Evolutionary conservation across 2,329 filamentous ascomycete genomes (phyloP), one percentile per base, ranked within the genome.

Genomic region (Karstenula rhodostoma): DNA sequence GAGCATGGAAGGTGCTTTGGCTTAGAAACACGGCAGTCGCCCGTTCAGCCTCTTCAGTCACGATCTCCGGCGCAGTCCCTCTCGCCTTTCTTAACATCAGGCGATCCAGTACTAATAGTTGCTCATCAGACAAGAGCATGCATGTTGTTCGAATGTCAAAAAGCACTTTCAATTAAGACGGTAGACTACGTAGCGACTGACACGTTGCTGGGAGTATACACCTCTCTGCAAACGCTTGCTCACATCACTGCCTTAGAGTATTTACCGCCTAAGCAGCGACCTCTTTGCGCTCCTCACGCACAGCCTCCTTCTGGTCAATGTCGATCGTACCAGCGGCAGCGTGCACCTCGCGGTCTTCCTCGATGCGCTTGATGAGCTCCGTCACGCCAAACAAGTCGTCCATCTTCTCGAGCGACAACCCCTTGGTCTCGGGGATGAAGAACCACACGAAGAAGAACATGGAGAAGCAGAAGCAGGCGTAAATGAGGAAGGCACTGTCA

Each of bases 401-500:
- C 86, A 89, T 89, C 74, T 84, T 85, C 77, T 90, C 87, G 60
- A 90, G 80, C 46, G 81, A 82, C 33, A 83, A 61, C 17, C 89
- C 89, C 80, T 91, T 91, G 12, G 89, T 92, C 78, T 92, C 89
- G 0, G 89, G 89, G n/a, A 90, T 83, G 63, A 88, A 84, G 80
- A 89, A 87, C 81, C 83, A 90, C 43, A 88, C 86, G 70, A 89
- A 90, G 56, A 89, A 63, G 62, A 86, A 85, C 86, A 91, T 90
- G 67, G 82, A 72, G 67, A 88, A 83, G 73, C 87, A 89, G 75
- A 91, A 91, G 56, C 77, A 83, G 10, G 87, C 85, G 74, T 90
- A 92, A 69, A 90, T 87, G 73, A 92, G 85, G 77, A 90, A 92
- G 29, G 88, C 88, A 32, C 86, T 87, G 56, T 80, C 82, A 6